Base-by-base conservation (phyloP, 345 rosid genomes). In the Melastoma malabathricum region DNA sequence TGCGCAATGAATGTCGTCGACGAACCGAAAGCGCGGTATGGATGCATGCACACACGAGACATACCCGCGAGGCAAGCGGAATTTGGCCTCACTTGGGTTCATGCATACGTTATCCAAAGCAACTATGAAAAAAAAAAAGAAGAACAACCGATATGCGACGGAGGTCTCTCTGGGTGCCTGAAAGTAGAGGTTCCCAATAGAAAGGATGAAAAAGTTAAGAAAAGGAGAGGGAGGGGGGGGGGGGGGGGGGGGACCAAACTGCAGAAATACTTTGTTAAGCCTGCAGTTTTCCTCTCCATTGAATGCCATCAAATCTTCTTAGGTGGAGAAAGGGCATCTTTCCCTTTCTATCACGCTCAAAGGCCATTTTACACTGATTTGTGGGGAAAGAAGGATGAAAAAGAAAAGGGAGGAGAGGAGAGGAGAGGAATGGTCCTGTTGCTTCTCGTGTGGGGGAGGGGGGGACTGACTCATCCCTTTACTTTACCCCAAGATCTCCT, bases 401-500 rank as follows among this genome's bases (percentile, higher is more conserved):
- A 22, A 4, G 25, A 22, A 22, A 22, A 22, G 25, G 25, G 25
- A 22, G 25, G 25, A 22, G 25, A 22, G 44, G 59, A 56, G 74
- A 64, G 64, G 50, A 57, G 60, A 58, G 55, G 54, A 48, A 59
- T 59, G 61, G 56, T 29, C 29, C 58, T 55, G 48, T 54, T 29
- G 52, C 60, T 64, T 48, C 67, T 74, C 69, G 12, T 46, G 72
- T 59, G 51, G 13, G 38, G 68, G 15, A 59, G 65, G 62, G 38
- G 65, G 63, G 82, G 84, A 45, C 74, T 70, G 73, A 66, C 60
- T 64, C 76, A 59, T 71, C 75, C 68, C 44, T 31, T 50, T 51
- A 58, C 44, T 31, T 50, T 51, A 58, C 53, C 55, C 55, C 80
- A 70, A 70, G 73, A 78, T 82, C 79, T 76, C 68, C 67, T 63